phyloP scores from a whole-genome alignment of 2,329 filamentous ascomycete genomes.

The Periglandula ipomoeae region DNA sequence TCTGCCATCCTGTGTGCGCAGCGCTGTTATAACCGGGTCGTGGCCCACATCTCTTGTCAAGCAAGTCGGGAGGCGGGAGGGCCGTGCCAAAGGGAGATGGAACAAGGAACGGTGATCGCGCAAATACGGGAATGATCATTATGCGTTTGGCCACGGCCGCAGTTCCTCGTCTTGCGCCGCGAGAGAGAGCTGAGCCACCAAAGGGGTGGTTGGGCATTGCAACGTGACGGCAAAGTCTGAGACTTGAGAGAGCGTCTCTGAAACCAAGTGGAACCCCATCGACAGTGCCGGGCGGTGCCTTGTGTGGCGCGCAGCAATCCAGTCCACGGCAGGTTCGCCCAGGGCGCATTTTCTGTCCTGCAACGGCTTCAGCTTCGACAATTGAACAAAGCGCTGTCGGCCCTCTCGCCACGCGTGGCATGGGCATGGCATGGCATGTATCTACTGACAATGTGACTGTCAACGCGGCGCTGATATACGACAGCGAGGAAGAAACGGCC shows the following conservation, averaged over 20 bases:
- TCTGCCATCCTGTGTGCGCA: conserved; percentile 1
- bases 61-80: conserved; percentile 1
- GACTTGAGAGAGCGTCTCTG: conserved; percentile 2
- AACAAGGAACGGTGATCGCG: not conserved
- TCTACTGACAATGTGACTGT: not conserved
- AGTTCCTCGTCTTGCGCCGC: not conserved
- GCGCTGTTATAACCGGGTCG: not conserved
- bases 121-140: not conserved
- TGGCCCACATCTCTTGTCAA: not conserved
- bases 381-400: not conserved
- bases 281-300: not conserved
- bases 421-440: too few species aligned
- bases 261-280: not conserved
- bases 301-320: conserved; percentile 1
- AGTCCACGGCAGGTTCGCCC: not conserved
- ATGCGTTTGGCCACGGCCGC: not conserved
- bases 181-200: not conserved
- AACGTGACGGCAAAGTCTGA: conserved; percentile 4
- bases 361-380: not conserved
- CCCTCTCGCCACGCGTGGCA: not conserved
- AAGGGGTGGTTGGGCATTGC: conserved; percentile 2
- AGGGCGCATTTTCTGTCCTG: not conserved
- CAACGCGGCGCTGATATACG: too few species aligned
- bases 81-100: conserved; percentile 2
- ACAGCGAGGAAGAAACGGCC: too few species aligned